Evolutionary conservation across 805 yeast species (phyloP).

Genomic region (Candida sanyiensis): DNA sequence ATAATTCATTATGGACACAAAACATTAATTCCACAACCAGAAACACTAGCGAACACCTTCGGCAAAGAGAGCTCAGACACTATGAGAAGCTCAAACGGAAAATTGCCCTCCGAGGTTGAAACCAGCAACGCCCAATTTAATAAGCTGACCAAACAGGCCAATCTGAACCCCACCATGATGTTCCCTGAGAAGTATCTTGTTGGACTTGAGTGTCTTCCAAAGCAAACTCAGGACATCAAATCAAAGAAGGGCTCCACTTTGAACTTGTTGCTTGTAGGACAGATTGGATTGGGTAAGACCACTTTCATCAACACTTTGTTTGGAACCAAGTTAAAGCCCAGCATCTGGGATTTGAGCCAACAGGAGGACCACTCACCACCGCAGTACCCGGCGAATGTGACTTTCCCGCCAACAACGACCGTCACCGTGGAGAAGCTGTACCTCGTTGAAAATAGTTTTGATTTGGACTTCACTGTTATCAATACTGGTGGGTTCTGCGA

Average conservation of each 20-base stretch:
- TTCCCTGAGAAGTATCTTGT: conserved; percentile 11
- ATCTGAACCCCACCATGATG: background rate
- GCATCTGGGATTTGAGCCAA: conserved; percentile 36
- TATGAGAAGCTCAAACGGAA: too few relatives aligned
- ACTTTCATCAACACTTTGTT: conserved; percentile 79
- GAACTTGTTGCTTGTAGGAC: conserved; percentile 83
- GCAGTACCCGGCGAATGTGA: conserved; percentile 34
- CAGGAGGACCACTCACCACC: conserved; percentile 25
- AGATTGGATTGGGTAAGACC: conserved; percentile 75
- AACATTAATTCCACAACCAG: too few relatives aligned
- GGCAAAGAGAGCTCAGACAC: too few relatives aligned
- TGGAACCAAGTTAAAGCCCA: conserved; percentile 40
- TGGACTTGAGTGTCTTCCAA: conserved; percentile 27
- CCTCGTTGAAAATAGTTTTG: conserved; percentile 55
- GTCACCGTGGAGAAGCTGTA: conserved; percentile 38
- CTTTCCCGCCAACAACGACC: conserved; percentile 31
- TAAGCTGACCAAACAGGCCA: too few relatives aligned
- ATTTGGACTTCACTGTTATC: conserved; percentile 53
- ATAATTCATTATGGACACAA: too few relatives aligned
- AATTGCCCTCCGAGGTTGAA: too few relatives aligned
- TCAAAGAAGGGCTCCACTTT: conserved; percentile 62
- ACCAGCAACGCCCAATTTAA: too few relatives aligned
- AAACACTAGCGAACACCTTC: too few relatives aligned
- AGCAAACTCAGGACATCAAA: conserved; percentile 26
- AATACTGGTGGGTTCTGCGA: conserved; percentile 81